These are phyloP conservation scores for Pezicula neosporulosa DNA, from an alignment of 2,329 filamentous ascomycete genomes.

Conservation along the genomic window DNA sequence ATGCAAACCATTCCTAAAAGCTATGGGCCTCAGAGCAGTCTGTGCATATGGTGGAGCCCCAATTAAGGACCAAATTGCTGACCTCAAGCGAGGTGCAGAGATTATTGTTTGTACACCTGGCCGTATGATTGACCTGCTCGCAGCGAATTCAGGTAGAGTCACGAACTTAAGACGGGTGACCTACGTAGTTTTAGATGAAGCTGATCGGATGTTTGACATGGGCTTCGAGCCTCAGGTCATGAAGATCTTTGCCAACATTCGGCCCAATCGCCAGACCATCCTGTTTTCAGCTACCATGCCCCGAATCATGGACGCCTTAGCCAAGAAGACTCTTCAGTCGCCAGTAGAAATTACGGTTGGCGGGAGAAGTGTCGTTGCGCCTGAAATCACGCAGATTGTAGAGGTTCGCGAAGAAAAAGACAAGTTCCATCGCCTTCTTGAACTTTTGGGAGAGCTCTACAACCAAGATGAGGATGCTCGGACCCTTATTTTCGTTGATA, in stretches of 20 bases:
- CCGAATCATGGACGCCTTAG: slow-evolving; percentile 84
- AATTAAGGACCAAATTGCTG: slow-evolving; percentile 96
- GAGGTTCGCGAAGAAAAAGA: slow-evolving; percentile 78
- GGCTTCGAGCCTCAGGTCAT: slow-evolving; percentile 97
- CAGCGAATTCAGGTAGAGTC: slow-evolving; percentile 89
- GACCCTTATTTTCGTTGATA: slow-evolving; percentile 86
- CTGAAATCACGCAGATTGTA: slow-evolving; percentile 90
- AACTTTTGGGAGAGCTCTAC: slow-evolving; percentile 84
- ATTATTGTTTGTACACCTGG: slow-evolving; percentile 95
- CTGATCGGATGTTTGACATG: slow-evolving; percentile 99
- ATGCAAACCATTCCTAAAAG: slow-evolving; percentile 90
- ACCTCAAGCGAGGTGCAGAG: slow-evolving; percentile 91
- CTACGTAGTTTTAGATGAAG: slow-evolving; percentile 94
- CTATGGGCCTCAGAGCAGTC: slow-evolving; percentile 78
- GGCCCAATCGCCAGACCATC: slow-evolving; percentile 89
- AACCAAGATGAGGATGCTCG: slow-evolving; percentile 85
- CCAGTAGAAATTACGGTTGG: slow-evolving; percentile 92
- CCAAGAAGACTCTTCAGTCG: slow-evolving; percentile 80
- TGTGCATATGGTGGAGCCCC: slow-evolving; percentile 94
- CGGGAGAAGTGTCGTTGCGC: slow-evolving; percentile 80
- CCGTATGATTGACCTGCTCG: slow-evolving; percentile 90
- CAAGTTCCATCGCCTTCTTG: slow-evolving; percentile 81
- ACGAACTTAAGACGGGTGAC: slow-evolving; percentile 87
- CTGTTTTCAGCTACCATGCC: slow-evolving; percentile 97
- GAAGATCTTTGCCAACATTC: slow-evolving; percentile 90